A percentile compares a stretch with the other conserved stretches of the same genome.
Evolutionary conservation across 1,284 basidiomycete species (phyloP).

Genomic region (Amylostereum chailletii): DNA sequence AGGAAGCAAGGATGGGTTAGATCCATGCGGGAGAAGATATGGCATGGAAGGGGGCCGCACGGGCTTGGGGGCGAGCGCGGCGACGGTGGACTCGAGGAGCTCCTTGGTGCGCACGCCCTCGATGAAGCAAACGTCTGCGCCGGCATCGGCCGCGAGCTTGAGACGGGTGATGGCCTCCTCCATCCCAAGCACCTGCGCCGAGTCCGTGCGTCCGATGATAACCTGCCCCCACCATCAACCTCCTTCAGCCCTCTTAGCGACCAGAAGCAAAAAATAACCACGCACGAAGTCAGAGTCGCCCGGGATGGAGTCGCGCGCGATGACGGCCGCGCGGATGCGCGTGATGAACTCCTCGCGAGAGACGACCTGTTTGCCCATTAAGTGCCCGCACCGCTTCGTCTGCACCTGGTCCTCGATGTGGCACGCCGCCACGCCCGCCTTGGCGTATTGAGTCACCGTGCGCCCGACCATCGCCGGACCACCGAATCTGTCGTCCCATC

Average conservation of each 20-base stretch:
- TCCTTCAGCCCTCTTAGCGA: conserved; percentile 22
- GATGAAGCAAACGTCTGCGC: conserved; percentile 80
- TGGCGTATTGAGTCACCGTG: conserved; percentile 64
- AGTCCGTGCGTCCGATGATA: conserved; percentile 78
- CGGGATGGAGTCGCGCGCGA: conserved; percentile 62
- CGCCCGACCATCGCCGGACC: conserved; percentile 71
- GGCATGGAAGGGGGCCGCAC: conserved; percentile 21
- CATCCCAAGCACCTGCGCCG: conserved; percentile 72
- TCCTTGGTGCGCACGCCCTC: conserved; percentile 71
- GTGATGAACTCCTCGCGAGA: conserved; percentile 68
- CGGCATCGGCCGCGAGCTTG: conserved; percentile 63
- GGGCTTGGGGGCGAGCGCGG: conserved; percentile 61
- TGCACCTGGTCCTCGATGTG: conserved; percentile 83
- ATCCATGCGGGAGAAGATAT: not conserved
- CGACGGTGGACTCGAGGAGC: conserved; percentile 54
- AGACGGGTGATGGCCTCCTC: conserved; percentile 72
- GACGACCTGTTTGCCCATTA: conserved; percentile 76
- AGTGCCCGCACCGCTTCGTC: conserved; percentile 76
- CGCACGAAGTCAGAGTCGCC: conserved; percentile 62
- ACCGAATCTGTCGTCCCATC: conserved; percentile 43
- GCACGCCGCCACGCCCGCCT: conserved; percentile 65
- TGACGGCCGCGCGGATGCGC: conserved; percentile 69
- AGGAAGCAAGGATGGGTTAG: not conserved
- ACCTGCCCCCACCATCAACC: conserved; percentile 28
- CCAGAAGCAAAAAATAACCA: not conserved